Percentiles rank a stretch among this genome's conserved stretches.
phyloP scores from a whole-genome alignment of 306 rosid genomes.

The Pterocarpus macrocarpus region DNA sequence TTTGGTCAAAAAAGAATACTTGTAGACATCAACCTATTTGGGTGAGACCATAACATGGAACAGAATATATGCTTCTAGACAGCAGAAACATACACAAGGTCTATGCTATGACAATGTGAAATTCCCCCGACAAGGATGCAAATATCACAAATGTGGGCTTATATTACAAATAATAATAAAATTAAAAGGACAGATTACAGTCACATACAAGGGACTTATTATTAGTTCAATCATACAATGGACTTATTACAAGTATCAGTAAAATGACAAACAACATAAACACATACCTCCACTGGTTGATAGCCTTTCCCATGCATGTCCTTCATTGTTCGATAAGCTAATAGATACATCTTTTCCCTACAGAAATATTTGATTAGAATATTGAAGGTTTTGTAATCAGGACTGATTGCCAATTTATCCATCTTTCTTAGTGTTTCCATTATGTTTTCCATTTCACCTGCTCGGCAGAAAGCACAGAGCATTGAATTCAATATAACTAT shows the following conservation, averaged over 20 bases:
- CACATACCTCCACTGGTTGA: conserved; percentile 83
- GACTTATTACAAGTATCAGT: too few relatives aligned
- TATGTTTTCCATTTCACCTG: conserved; percentile 93
- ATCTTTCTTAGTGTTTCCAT: conserved; percentile 92
- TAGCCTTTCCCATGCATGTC: conserved; percentile 91
- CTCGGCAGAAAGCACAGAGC: conserved; percentile 96
- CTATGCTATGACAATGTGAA: neutral
- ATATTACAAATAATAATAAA: conserved; percentile 10
- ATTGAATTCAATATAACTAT: conserved; percentile 85
- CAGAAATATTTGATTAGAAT: conserved; percentile 87
- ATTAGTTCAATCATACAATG: conserved; percentile 21
- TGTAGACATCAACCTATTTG: too few relatives aligned
- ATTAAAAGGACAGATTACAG: conserved; percentile 19
- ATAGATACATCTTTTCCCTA: conserved; percentile 81
- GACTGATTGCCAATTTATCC: conserved; percentile 86
- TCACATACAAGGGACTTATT: neutral
- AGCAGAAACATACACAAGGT: conserved; percentile 17
- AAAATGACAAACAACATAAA: conserved; percentile 1
- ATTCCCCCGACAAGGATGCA: conserved; percentile 15
- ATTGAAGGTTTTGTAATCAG: conserved; percentile 85
- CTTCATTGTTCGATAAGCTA: conserved; percentile 81
- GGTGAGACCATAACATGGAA: too few relatives aligned
- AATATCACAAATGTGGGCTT: neutral
- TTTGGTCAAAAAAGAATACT: too few relatives aligned
- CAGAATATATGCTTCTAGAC: too few relatives aligned